Evolutionary conservation across 768 basidiomycete genomes (phyloP), one percentile per base, ranked within the genome.

Genomic region (Auricularia cornea): DNA sequence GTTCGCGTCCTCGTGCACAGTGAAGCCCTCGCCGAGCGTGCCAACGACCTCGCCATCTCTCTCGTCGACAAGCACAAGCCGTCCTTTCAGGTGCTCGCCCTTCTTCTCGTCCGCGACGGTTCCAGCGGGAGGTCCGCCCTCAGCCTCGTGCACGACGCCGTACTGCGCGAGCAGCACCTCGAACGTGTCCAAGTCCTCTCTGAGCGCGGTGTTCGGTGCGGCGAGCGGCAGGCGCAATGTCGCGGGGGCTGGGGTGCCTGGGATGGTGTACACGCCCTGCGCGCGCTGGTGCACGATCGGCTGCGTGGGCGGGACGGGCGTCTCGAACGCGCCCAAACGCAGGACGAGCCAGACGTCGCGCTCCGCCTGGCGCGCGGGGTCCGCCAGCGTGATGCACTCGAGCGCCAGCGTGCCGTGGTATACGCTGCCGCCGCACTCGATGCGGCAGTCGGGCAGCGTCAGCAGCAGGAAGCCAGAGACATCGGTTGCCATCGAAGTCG

Each of bases 31-130:
- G 63, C 87, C 87, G 10, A 91, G 77, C 69, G 86, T 83, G 0
- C 87, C 89, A 14, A 92, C 78, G 12, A 91, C 79, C 66, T 89
- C 84, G 2, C 89, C 89, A 52, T 80, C 85, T 44, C 83, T 80
- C 70, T 91, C 83, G 70, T 92, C 84, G 61, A 92, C 80, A 65
- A 90, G 80, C 41, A 91, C 83, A 32, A 91, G 79, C 59, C 81
- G 82, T 4, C 89, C 88, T 41, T 78, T 67, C 44, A 73, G 51
- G 44, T 75, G 76, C 1, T 57, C 60, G 52, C 67, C 66, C 56
- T 62, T 80, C 78, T 54, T 76, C 71, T 30, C 73, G 65, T 41
- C 68, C 72, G 16, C 29, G 63, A 56, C 62, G 70, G 66, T 26
- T 59, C 56, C 68, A 52, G 32, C 64, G 48, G 63, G 60, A 48